A percentile compares a stretch with the other conserved stretches of the same genome.
Conservation (phyloP, 371 early-diverging fungal species). For the Mortierella sp. region DNA sequence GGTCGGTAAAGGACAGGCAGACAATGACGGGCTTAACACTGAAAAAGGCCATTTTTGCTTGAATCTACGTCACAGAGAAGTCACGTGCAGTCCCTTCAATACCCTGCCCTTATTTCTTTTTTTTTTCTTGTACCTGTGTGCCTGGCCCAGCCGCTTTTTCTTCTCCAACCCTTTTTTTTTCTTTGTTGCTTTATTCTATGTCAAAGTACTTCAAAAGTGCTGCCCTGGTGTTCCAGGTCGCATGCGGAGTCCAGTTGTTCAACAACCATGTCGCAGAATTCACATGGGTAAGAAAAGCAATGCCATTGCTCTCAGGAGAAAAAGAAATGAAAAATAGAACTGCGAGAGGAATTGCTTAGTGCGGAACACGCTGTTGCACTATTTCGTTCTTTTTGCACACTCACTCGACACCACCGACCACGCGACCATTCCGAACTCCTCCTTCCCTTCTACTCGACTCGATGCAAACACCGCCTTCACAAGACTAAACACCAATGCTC, state of each 20-base stretch:
- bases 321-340: too few relatives aligned
- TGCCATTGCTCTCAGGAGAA: too few relatives aligned
- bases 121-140: not conserved
- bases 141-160: not conserved
- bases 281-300: constrained; percentile 68
- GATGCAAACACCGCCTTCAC: too few relatives aligned
- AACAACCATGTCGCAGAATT: constrained; percentile 76
- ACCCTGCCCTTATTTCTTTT: not conserved
- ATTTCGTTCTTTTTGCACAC: not conserved
- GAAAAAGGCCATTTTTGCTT: not conserved
- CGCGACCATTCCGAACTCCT: not conserved
- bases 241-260: constrained; percentile 72
- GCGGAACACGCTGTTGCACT: not conserved
- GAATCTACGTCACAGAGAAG: not conserved
- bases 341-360: too few relatives aligned
- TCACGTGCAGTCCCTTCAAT: not conserved
- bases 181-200: constrained; percentile 11
- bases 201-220: constrained; percentile 40
- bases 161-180: not conserved
- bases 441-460: not conserved
- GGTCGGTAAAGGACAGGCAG: constrained; percentile 1
- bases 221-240: constrained; percentile 62
- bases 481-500: not conserved
- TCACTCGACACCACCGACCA: not conserved
- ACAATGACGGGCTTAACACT: too few relatives aligned